A percentile compares a stretch with the other conserved stretches of the same genome.
These are phyloP conservation scores for Fusarium sp. DNA, from an alignment of 2,329 filamentous ascomycete genomes.

Conservation along the genomic window DNA sequence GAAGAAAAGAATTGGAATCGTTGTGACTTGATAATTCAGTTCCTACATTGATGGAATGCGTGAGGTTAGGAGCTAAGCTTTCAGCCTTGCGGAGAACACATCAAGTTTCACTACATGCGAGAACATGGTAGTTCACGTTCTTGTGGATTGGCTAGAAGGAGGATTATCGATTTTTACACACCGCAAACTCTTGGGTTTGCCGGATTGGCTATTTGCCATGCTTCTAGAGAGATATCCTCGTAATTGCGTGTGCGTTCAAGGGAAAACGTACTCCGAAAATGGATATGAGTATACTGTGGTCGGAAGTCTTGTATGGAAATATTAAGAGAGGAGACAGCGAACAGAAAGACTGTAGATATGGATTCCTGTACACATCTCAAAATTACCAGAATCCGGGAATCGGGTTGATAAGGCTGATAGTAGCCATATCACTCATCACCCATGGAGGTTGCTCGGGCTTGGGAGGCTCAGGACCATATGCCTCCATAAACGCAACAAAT, in stretches of 20 bases:
- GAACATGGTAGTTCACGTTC: background rate
- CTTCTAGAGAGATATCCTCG: rapidly evolving
- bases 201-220: rapidly evolving
- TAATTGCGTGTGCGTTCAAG: rapidly evolving
- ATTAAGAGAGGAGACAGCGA: background rate
- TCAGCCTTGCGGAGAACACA: background rate
- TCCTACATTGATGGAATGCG: background rate
- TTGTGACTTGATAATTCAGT: background rate
- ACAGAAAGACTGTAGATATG: rapidly evolving
- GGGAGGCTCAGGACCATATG: background rate
- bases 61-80: background rate
- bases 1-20: background rate
- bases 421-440: too few relatives aligned
- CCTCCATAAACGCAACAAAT: rapidly evolving
- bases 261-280: background rate
- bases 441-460: too few relatives aligned
- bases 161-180: background rate
- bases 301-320: rapidly evolving
- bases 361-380: rapidly evolving
- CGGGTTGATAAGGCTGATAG: rapidly evolving
- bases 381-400: background rate
- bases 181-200: rapidly evolving
- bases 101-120: background rate
- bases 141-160: background rate
- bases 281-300: background rate